Conservation (phyloP, 352 stramenopile genomes). For the Saprolegnia diclina region DNA sequence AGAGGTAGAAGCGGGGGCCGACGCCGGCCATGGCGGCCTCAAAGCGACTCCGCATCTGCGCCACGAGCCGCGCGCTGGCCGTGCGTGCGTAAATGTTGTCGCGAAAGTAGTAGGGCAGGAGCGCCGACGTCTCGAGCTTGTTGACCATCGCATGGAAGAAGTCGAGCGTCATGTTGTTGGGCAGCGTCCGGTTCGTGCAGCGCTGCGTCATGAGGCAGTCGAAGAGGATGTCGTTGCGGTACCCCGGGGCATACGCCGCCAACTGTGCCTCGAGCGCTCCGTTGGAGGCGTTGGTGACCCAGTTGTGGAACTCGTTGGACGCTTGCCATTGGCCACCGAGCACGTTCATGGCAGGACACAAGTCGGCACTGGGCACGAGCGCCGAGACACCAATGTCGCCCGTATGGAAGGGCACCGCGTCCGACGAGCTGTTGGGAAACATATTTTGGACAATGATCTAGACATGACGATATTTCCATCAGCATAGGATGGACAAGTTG, state of each 20-base stretch:
- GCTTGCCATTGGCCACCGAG: neutral
- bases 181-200: conserved; percentile 16
- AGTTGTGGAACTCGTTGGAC: conserved; percentile 7
- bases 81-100: conserved; percentile 11
- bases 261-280: conserved; percentile 8
- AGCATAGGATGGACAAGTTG: no score
- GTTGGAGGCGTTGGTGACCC: neutral
- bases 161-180: conserved; percentile 17
- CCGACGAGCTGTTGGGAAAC: conserved; percentile 17
- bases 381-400: conserved; percentile 16
- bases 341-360: conserved; percentile 7
- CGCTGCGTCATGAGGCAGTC: conserved; percentile 27
- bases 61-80: conserved; percentile 1
- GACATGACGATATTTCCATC: neutral
- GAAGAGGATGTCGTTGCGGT: conserved; percentile 9
- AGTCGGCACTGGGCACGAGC: conserved; percentile 13
- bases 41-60: neutral
- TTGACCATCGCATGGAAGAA: conserved; percentile 1
- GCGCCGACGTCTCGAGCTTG: conserved; percentile 9
- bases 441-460: conserved; percentile 22
- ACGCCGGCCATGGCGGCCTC: neutral
- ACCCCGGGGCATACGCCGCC: neutral
- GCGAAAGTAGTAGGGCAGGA: conserved; percentile 14
- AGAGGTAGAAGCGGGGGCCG: conserved; percentile 2
- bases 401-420: conserved; percentile 20